Base-by-base conservation (phyloP, 2,329 filamentous ascomycete genomes). In the Calonectria ilicicola region DNA sequence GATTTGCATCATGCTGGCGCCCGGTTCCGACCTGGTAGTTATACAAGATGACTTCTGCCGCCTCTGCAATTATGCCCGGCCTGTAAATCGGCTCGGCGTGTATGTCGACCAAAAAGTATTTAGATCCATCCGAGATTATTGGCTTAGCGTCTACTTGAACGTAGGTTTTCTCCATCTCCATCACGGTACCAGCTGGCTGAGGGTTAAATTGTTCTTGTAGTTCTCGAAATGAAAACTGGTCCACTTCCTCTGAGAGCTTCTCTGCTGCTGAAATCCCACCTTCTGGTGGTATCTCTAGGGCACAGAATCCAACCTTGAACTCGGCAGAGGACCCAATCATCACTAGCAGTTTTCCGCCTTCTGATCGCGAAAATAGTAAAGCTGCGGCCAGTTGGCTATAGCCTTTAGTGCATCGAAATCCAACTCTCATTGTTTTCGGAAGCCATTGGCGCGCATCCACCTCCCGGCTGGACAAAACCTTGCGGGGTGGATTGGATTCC, bases 91-190 rank as follows among this genome's bases (percentile, higher is more conserved):
- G 35, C 51, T 67, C 62, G 10, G 60, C 49, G 6, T 51, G 19
- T n/a, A 72, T 69, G 17, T 68, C 69, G 26, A 72, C 42, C 1
- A 72, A 67, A 44, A 51, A 68, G 44, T 72, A 72, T 35, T 72
- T 72, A 1, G 64, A 14, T 17, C 42, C 67, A n/a, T 49, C 47
- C 40, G 51, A 44, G 14, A 72, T 46, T 10, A 19, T 67, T 49
- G 69, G 51, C 35, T 63, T 38, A n/a, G 65, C 53, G 23, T 63
- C 53, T 3, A 72, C 69, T 17, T 56, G 44, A 15, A 72, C 23
- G 9, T 53, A 29, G 40, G 68, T 51, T 17, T 72, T 44, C 15
- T 15, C 65, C 5, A 72, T 42, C n/a, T 68, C 46, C 8, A 64
- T 40, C 10, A 58, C n/a, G 42, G 27, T 40, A 32, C 69, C 69